Evolutionary conservation across 805 yeast species (phyloP).

Genomic region (Lipomyces yamanashiensis): DNA sequence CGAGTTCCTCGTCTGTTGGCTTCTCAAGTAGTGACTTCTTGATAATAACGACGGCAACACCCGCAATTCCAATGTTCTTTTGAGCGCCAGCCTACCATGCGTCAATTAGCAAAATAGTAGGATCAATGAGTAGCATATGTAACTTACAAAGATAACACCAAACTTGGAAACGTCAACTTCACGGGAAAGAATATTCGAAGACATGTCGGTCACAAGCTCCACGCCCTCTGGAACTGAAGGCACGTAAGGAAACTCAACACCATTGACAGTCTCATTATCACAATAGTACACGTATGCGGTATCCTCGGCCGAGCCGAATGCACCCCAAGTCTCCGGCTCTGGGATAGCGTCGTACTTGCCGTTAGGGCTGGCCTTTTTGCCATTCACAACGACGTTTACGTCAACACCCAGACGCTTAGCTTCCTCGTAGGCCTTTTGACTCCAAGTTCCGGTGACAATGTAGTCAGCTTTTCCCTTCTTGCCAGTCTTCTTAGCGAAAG

Average conservation of each 20-base stretch:
- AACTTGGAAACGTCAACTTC: slow-evolving; percentile 79
- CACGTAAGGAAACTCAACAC: slow-evolving; percentile 76
- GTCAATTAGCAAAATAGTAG: not conserved
- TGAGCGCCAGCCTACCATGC: slow-evolving; percentile 83
- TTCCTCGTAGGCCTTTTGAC: slow-evolving; percentile 84
- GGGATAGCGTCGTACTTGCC: slow-evolving; percentile 75
- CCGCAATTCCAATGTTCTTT: slow-evolving; percentile 96
- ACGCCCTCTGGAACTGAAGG: slow-evolving; percentile 65
- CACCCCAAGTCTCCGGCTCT: slow-evolving; percentile 57
- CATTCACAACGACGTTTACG: slow-evolving; percentile 67
- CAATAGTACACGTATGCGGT: slow-evolving; percentile 88
- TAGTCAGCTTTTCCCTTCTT: slow-evolving; percentile 82
- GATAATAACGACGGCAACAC: slow-evolving; percentile 88
- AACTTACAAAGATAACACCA: slow-evolving; percentile 70
- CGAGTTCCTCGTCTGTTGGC: slow-evolving; percentile 65
- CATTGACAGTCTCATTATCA: slow-evolving; percentile 97
- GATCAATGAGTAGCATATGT: not conserved
- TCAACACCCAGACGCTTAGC: slow-evolving; percentile 82
- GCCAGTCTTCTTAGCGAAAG: slow-evolving; percentile 71
- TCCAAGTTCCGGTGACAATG: slow-evolving; percentile 93
- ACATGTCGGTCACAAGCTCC: slow-evolving; percentile 91
- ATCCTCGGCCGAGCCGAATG: slow-evolving; percentile 56
- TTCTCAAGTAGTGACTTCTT: slow-evolving; percentile 72
- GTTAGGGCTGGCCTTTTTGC: slow-evolving; percentile 53
- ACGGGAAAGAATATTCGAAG: slow-evolving; percentile 87